Percentiles rank a stretch among this genome's conserved stretches.
phyloP scores from a whole-genome alignment of 208 protist species.

The Trypanosoma theileri region DNA sequence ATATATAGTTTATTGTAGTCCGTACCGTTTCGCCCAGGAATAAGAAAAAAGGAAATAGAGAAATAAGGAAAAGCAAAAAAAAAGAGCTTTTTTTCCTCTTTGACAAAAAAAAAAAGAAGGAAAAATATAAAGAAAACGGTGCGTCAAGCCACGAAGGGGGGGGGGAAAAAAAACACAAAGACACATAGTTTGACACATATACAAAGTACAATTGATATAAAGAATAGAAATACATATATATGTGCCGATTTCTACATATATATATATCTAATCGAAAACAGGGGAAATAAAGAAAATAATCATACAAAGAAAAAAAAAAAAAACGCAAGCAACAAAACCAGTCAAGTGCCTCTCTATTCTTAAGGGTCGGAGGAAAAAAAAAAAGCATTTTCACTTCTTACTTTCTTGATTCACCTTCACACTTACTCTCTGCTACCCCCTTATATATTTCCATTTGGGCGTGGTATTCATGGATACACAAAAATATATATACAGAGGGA shows the following conservation, averaged over 20 bases:
- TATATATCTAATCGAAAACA: slow-evolving; percentile 21
- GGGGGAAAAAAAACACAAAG: slow-evolving; percentile 14
- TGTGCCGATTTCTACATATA: neutral
- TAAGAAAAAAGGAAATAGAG: neutral
- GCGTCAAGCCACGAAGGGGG: too few species aligned
- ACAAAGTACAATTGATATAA: slow-evolving; percentile 18
- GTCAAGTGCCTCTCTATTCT: too few species aligned
- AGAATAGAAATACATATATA: slow-evolving; percentile 23
- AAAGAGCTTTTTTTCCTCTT: slow-evolving; percentile 13
- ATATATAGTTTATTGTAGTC: too few species aligned
- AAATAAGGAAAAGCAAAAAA: slow-evolving; percentile 13
- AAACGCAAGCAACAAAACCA: slow-evolving; percentile 6
- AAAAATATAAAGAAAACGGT: slow-evolving; percentile 11
- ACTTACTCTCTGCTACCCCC: too few species aligned
- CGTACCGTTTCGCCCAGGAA: too few species aligned
- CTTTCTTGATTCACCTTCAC: too few species aligned
- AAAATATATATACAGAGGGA: neutral
- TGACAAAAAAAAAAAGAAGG: slow-evolving; percentile 10
- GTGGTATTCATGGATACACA: slow-evolving; percentile 13
- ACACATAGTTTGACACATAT: slow-evolving; percentile 18
- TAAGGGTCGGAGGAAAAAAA: slow-evolving; percentile 2
- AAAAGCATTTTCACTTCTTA: too few species aligned
- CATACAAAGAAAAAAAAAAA: slow-evolving; percentile 22
- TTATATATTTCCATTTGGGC: too few species aligned
- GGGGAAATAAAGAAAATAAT: neutral